Evolutionary conservation across 140 eudicot species (phyloP), one percentile per base, ranked within the genome.

Genomic region (Anethum foeniculum): DNA sequence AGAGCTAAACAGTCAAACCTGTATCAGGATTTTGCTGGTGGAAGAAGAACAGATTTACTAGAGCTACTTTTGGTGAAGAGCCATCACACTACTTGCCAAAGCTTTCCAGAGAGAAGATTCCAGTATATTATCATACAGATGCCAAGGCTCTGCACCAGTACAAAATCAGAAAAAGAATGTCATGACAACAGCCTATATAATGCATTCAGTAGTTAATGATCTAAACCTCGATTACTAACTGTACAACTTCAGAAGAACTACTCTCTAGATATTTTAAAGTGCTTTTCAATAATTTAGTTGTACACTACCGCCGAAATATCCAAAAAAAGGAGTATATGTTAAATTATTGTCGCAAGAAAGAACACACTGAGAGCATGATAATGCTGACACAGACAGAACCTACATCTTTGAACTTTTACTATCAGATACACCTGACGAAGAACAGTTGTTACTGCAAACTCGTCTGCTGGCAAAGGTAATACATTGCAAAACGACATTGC

Each of bases 11-110:
- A 60, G 34, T 52, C 25, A 47, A 13, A 47, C 52, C 16, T 81
- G 49, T 89, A 93, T 97, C 99, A 96, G 43, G 93, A 91, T 23
- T 97, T 97, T 76, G 98, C 94, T 76, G 97, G 90, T 32, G 99
- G 98, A 82, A 91, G 96, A 84, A 89, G 90, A 77, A 83, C 86
- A 76, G 94, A 86, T 79, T 90, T 88, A 2, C 93, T 95, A 67
- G 98, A 85, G 86, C 92, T 89, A 83, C 93, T 91, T 84, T 86
- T 83, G 96, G 96, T 19, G 96, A 93, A 43, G 92, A 92, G 72
- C 71, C 85, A 80, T 89, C 15, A 71, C 79, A 77, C 75, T 77
- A 80, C 78, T 88, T 79, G 77, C 76, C 43, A 86, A 51, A 75
- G 86, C 91, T 92, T 93, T 91, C 85, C 65, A 67, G 75, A 43